Conservation (phyloP, 1,284 basidiomycete species). For the Moesziomyces sp. region DNA sequence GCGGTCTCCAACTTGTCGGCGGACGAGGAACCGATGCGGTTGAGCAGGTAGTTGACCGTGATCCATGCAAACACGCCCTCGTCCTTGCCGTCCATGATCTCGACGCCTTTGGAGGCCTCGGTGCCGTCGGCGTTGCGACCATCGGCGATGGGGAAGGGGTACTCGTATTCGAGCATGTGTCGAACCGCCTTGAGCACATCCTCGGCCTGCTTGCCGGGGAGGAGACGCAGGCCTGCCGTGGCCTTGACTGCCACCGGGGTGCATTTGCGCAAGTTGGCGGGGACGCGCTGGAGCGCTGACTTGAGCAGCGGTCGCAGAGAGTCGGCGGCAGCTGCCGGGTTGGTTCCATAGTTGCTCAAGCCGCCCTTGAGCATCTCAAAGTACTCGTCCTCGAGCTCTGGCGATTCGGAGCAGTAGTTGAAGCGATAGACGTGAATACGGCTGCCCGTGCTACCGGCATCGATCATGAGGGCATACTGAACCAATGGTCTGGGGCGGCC, state of each 20-base stretch:
- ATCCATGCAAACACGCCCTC: constrained; percentile 97
- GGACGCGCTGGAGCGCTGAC: constrained; percentile 82
- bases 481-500: constrained; percentile 59
- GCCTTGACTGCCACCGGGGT: constrained; percentile 94
- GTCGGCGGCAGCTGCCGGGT: constrained; percentile 77
- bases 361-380: constrained; percentile 88
- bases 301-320: constrained; percentile 84
- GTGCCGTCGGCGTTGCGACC: constrained; percentile 34
- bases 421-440: constrained; percentile 92
- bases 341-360: constrained; percentile 76
- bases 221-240: constrained; percentile 87
- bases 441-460: constrained; percentile 96
- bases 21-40: constrained; percentile 68
- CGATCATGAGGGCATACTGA: constrained; percentile 96
- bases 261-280: constrained; percentile 76
- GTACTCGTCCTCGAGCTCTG: constrained; percentile 90
- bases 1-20: constrained; percentile 71
- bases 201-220: constrained; percentile 76
- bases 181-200: constrained; percentile 84
- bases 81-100: constrained; percentile 90
- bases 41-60: constrained; percentile 84
- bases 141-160: constrained; percentile 75
- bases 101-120: constrained; percentile 51
- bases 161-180: constrained; percentile 74
- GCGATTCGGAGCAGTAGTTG: constrained; percentile 69